Percentiles rank a stretch among this genome's conserved stretches.
These are phyloP conservation scores for Stromatinia cepivora DNA, from an alignment of 2,329 filamentous ascomycete genomes.

Conservation along the genomic window DNA sequence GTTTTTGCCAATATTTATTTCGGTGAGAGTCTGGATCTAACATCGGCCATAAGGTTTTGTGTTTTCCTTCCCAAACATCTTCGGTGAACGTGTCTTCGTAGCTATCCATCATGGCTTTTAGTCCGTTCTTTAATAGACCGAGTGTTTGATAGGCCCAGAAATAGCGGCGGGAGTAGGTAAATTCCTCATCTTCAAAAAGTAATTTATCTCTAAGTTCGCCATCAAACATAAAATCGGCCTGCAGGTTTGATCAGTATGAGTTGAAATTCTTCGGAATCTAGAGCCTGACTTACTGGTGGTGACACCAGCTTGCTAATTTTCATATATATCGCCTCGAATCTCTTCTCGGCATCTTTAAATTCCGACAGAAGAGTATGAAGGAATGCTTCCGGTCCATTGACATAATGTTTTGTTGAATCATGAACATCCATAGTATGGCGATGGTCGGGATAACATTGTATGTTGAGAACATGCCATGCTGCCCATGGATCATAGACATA, in stretches of 20 bases:
- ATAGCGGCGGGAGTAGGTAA: conserved; percentile 56
- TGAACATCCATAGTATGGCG: conserved; percentile 56
- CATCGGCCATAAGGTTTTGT: conserved; percentile 57
- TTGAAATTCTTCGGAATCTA: not conserved
- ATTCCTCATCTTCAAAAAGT: conserved; percentile 60
- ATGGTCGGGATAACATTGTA: conserved; percentile 61
- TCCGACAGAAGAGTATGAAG: conserved; percentile 58
- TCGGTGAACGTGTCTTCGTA: conserved; percentile 59
- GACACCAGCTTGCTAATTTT: conserved; percentile 59
- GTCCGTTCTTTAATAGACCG: conserved; percentile 59
- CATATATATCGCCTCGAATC: conserved; percentile 58
- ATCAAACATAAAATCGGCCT: conserved; percentile 60
- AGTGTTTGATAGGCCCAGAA: conserved; percentile 64
- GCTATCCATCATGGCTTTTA: conserved; percentile 57
- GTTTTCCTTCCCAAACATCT: conserved; percentile 57
- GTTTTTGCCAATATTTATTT: conserved; percentile 49
- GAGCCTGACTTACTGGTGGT: conserved; percentile 47
- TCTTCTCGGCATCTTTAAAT: conserved; percentile 59
- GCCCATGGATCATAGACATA: conserved; percentile 59
- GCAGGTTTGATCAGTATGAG: not conserved
- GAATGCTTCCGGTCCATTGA: conserved; percentile 63
- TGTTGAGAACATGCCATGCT: conserved; percentile 59
- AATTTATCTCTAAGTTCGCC: conserved; percentile 55
- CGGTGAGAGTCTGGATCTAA: conserved; percentile 48
- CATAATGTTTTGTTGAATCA: conserved; percentile 54